These are phyloP conservation scores for Ogataea populi-albae DNA, from an alignment of 805 yeast species.

Conservation along the genomic window DNA sequence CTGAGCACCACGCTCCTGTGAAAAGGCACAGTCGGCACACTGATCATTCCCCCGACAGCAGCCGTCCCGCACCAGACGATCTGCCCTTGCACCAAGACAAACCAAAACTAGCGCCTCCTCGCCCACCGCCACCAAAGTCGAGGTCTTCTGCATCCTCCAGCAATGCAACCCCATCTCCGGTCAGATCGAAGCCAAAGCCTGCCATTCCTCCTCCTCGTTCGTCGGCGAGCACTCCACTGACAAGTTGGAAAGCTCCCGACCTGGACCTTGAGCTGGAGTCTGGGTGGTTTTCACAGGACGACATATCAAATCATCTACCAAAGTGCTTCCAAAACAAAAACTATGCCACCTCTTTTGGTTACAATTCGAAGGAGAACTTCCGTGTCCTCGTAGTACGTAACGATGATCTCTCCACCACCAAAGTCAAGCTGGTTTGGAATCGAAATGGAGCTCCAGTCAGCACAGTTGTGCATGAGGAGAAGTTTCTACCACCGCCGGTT, in stretches of 20 bases:
- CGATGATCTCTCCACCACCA: slow-evolving; percentile 40
- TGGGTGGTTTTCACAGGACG: slow-evolving; percentile 45
- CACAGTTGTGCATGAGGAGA: slow-evolving; percentile 29
- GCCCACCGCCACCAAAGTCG: slow-evolving; percentile 34
- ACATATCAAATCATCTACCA: slow-evolving; percentile 35
- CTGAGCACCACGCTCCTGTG: too few species aligned
- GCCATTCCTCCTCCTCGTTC: slow-evolving; percentile 14
- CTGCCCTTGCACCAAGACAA: slow-evolving; percentile 13
- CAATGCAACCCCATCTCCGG: slow-evolving; percentile 12
- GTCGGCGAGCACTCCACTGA: slow-evolving; percentile 12
- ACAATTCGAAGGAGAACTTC: slow-evolving; percentile 26
- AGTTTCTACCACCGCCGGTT: slow-evolving; percentile 43
- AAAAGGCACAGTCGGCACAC: too few species aligned
- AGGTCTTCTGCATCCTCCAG: slow-evolving; percentile 19
- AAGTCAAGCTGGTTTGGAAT: slow-evolving; percentile 40
- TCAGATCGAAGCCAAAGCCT: slow-evolving; percentile 10
- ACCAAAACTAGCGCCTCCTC: slow-evolving; percentile 4
- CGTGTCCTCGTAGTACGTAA: slow-evolving; percentile 38
- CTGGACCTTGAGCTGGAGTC: slow-evolving; percentile 41
- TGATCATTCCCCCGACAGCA: too few species aligned
- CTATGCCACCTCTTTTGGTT: slow-evolving; percentile 32
- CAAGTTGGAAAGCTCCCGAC: slow-evolving; percentile 32
- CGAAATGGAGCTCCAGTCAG: slow-evolving; percentile 23
- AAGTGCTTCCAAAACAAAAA: slow-evolving; percentile 35
- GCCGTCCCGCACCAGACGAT: slow-evolving; percentile 7